phyloP scores from a whole-genome alignment of 768 basidiomycete species.

The Lactifluus volemus region DNA sequence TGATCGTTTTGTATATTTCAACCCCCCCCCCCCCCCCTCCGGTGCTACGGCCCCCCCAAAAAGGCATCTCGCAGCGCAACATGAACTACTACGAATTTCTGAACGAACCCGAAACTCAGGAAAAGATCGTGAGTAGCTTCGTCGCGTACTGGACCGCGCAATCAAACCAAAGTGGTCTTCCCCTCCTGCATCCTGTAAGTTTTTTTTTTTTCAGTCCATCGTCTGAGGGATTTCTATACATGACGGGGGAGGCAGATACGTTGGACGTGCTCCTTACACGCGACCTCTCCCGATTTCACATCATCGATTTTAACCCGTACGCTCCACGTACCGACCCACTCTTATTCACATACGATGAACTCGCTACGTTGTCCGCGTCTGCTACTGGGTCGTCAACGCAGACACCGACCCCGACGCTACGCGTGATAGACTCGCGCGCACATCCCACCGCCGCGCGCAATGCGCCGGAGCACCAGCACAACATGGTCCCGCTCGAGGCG shows the following conservation, averaged over 20 bases:
- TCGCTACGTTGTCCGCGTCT: slow-evolving; percentile 33
- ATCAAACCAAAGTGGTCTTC: slow-evolving; percentile 50
- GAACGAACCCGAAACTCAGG: slow-evolving; percentile 48
- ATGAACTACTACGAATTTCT: slow-evolving; percentile 83
- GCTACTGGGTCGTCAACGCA: slow-evolving; percentile 12
- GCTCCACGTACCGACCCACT: slow-evolving; percentile 79
- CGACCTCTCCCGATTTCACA: slow-evolving; percentile 62
- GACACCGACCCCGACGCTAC: slow-evolving; percentile 32
- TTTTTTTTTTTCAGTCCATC: no score
- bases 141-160: slow-evolving; percentile 57
- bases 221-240: no score
- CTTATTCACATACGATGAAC: slow-evolving; percentile 75
- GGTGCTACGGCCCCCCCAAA: no score
- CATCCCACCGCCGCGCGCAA: slow-evolving; percentile 63
- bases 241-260: slow-evolving; percentile 43
- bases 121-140: slow-evolving; percentile 45
- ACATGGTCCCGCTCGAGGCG: slow-evolving; percentile 88
- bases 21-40: no score
- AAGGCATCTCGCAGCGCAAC: slow-evolving; percentile 85
- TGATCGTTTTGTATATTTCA: no score
- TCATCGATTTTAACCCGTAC: slow-evolving; percentile 91
- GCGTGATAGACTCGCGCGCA: slow-evolving; percentile 62
- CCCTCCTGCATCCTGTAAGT: slow-evolving; percentile 57
- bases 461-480: slow-evolving; percentile 71
- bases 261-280: slow-evolving; percentile 86